These are phyloP conservation scores for Amesomyces nigricolor DNA, from an alignment of 2,329 filamentous ascomycete species.

Conservation along the genomic window DNA sequence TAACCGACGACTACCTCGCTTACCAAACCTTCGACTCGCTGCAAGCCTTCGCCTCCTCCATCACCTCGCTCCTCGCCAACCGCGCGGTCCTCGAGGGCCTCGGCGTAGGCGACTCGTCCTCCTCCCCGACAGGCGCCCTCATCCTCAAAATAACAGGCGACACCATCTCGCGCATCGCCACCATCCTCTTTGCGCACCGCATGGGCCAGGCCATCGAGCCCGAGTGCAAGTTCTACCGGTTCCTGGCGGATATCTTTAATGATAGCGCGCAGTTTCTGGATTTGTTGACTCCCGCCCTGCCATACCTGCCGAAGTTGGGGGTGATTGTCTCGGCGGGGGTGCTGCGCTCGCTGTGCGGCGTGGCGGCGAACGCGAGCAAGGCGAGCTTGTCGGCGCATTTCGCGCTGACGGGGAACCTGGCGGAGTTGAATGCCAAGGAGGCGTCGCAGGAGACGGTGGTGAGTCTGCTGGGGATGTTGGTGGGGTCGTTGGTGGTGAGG, in stretches of 20 bases:
- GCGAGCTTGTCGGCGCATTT: slow-evolving; percentile 90
- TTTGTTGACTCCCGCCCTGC: slow-evolving; percentile 69
- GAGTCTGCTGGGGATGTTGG: slow-evolving; percentile 79
- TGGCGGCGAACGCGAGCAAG: slow-evolving; percentile 84
- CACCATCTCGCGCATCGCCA: slow-evolving; percentile 72
- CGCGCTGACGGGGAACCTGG: slow-evolving; percentile 77
- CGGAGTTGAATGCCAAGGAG: slow-evolving; percentile 91
- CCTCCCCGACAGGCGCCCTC: slow-evolving; percentile 73
- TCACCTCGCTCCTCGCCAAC: slow-evolving; percentile 72
- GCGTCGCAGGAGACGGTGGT: slow-evolving; percentile 94
- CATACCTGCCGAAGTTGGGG: slow-evolving; percentile 44
- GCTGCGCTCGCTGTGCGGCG: slow-evolving; percentile 67
- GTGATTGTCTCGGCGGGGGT: slow-evolving; percentile 47
- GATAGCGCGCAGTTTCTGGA: slow-evolving; percentile 83
- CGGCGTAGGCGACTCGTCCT: slow-evolving; percentile 76
- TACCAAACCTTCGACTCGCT: slow-evolving; percentile 69
- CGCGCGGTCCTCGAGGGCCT: slow-evolving; percentile 73
- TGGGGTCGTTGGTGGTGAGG: slow-evolving; percentile 75
- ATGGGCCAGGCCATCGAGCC: slow-evolving; percentile 79
- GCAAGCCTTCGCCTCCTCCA: slow-evolving; percentile 78
- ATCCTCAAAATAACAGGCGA: slow-evolving; percentile 80
- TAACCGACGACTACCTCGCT: slow-evolving; percentile 76
- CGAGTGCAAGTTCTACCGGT: slow-evolving; percentile 84
- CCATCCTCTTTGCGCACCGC: slow-evolving; percentile 78
- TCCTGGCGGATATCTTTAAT: slow-evolving; percentile 84